Evolutionary conservation across 108 stramenopile genomes (phyloP), one percentile per base, ranked within the genome.

Genomic region (Pseudonitzschia multistriata): DNA sequence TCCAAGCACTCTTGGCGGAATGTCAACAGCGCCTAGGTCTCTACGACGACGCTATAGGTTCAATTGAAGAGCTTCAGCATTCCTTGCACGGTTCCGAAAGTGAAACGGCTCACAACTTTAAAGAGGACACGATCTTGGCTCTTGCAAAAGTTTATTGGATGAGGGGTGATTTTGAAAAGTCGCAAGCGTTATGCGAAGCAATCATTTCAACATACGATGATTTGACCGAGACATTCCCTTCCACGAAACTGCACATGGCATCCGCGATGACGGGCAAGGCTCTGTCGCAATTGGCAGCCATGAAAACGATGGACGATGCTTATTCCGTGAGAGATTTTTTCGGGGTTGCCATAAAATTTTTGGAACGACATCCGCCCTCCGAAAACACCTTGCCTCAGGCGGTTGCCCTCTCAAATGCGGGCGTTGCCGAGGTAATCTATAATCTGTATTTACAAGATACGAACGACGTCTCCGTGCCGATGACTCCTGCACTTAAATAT

Each of bases 191-290:
- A 0, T 83, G 82, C 67, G 71, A 75, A 31, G 30, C 31, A 14
- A 52, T 79, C 0, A 68, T 83, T 31, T 33, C 65, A 19, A 48
- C 39, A 10, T 78, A 78, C 49, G 49, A 79, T 24, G 70, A 74
- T 24, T 28, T 73, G 67, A 28, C 29, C 15, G 76, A 73, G 59
- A 49, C 65, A 39, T 72, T 69, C 22, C 66, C 65, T 40, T 45
- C 75, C 21, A 71, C 70, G 13, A 66, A 74, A 30, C 52, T 79
- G 50, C 72, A 79, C 25, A 29, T 71, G 50, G 78, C 82, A 15
- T 76, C 82, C 7, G 82, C 82, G 13, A 71, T 79, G 66, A 72
- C 70, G 19, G 82, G 82, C 5, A 74, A 83, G 68, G 78, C 82
- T 10, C 39, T 83, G 5, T 68, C 72, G 8, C 74, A 69, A 24